Conservation (phyloP, 2,329 filamentous ascomycete species). For the Alternaria gansuensis region DNA sequence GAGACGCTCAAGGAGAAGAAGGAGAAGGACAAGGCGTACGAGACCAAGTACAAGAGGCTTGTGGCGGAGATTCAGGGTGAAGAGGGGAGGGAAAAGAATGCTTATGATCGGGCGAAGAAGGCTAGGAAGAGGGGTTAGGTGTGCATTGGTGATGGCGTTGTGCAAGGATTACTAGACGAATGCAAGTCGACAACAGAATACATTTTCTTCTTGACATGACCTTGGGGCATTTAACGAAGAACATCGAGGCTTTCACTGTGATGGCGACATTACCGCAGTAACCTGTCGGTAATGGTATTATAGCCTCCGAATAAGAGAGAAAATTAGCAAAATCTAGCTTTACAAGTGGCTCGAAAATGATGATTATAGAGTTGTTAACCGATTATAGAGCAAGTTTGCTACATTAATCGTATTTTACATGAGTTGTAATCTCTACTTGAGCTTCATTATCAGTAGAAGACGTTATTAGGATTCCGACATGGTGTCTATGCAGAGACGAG, state of each 20-base stretch:
- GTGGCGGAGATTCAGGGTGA: slow-evolving; percentile 95
- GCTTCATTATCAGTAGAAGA: too few species aligned
- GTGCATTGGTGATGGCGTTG: background rate
- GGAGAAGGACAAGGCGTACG: slow-evolving; percentile 90
- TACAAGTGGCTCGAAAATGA: too few species aligned
- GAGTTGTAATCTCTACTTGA: too few species aligned
- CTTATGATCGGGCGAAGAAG: slow-evolving; percentile 86
- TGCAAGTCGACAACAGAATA: background rate
- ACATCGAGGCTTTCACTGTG: background rate
- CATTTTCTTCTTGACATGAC: background rate
- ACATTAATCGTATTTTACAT: too few species aligned
- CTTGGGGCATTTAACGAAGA: background rate
- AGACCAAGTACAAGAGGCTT: slow-evolving; percentile 92
- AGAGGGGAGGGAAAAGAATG: slow-evolving; percentile 85
- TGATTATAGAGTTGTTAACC: too few species aligned
- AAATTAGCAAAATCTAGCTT: too few species aligned
- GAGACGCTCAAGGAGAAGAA: slow-evolving; percentile 93
- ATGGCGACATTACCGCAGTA: too few species aligned
- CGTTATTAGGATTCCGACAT: too few species aligned
- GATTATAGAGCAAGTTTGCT: too few species aligned
- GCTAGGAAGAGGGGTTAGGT: slow-evolving; percentile 64
- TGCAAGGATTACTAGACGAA: background rate
- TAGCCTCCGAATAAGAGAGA: too few species aligned
- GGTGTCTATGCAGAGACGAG: too few species aligned
- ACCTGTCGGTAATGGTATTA: too few species aligned